Base-by-base conservation (phyloP, 306 rosid genomes). In the Pterocarpus macrocarpus region DNA sequence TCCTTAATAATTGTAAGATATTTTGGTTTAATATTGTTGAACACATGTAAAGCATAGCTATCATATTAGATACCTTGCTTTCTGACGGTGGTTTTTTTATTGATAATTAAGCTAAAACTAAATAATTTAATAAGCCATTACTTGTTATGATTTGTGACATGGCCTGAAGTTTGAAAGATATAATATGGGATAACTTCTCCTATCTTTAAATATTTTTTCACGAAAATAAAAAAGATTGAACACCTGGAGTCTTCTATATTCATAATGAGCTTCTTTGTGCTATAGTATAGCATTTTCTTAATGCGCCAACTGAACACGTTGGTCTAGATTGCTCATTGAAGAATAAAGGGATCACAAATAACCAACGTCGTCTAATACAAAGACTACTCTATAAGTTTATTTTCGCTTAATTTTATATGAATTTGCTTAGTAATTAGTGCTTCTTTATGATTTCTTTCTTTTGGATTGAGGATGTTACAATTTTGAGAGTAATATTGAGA, bases 291-390 rank as follows among this genome's bases (percentile, higher is more conserved):
- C 78, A 28, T 58, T 43, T 15, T 75, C 63, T 62, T 34, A 47
- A 17, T 64, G 28, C 28, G n/a, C 36, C 5, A 49, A 61, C 7
- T 8, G 2, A 44, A 15, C 6, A 58, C 8, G 3, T 8, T 15
- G 2, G 1, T 45, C 44, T 62, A 7, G 34, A 16, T 55, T 22
- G 52, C 28, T 4, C 8, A 57, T 41, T 75, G 58, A 41, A 75
- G 33, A 43, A 59, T 74, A 75, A 44, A 32, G 28, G 43, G n/a
- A 58, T 58, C 69, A 28, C 69, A 55, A n/a, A 72, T 72, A 16
- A 53, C 56, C 22, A 67, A 9, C 72, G 12, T 16, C 4, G n/a
- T 17, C n/a, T 43, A 17, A 67, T 16, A 22, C 72, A 43, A 66
- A 22, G 32, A n/a, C n/a, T 63, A 17, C 3, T 4, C 7, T 3